Conservation (phyloP, 345 rosid species). For the Trapa bicornis region DNA sequence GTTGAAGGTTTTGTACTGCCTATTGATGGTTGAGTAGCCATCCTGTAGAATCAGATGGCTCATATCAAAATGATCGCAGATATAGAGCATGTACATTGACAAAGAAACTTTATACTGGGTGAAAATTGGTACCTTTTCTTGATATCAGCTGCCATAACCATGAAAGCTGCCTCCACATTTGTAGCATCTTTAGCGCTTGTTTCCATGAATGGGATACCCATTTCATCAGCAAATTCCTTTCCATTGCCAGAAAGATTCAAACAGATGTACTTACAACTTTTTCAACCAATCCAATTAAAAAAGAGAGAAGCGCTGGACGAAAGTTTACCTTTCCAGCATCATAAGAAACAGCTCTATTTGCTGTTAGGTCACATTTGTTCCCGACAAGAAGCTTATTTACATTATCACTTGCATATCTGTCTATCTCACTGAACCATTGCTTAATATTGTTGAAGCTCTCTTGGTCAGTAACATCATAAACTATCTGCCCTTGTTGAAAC, state of each 20-base stretch:
- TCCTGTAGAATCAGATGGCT: conserved; percentile 19
- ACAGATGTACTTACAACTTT: not conserved
- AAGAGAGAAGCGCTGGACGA: not conserved
- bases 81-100: not conserved
- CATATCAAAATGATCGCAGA: not conserved
- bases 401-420: conserved; percentile 65
- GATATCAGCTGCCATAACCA: conserved; percentile 72
- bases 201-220: conserved; percentile 75
- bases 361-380: conserved; percentile 57
- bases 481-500: conserved; percentile 26
- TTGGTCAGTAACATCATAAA: conserved; percentile 72
- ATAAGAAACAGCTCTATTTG: conserved; percentile 53
- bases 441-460: conserved; percentile 77
- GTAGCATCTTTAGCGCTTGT: conserved; percentile 63
- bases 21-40: conserved; percentile 60
- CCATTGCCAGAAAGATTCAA: not conserved
- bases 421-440: conserved; percentile 71
- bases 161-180: conserved; percentile 64
- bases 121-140: conserved; percentile 34
- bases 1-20: conserved; percentile 45
- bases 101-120: not conserved
- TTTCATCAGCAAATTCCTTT: conserved; percentile 69
- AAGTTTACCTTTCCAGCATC: conserved; percentile 52
- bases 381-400: conserved; percentile 73
- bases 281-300: not conserved